Base-by-base conservation (phyloP, 352 stramenopile species). In the Pythium brachiatum region DNA sequence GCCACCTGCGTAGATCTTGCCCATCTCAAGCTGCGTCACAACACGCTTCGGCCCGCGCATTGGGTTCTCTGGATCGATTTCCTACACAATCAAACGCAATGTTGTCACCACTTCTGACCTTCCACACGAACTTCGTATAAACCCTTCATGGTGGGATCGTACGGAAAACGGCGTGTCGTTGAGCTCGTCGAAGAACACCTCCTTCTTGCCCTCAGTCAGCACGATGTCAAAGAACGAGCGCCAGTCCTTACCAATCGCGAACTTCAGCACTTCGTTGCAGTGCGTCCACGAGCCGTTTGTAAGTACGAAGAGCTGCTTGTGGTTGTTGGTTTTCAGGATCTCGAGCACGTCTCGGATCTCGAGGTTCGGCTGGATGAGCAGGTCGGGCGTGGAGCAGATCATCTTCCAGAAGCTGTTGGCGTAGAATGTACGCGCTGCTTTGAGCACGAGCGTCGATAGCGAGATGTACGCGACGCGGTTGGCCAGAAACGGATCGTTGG, bases 211-310 rank as follows among this genome's bases (percentile, higher is more conserved):
- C 20, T 86, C 73, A 1, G 74, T 86, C 20, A 83, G 36, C 25
- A 86, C 70, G 20, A 86, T 58, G 29, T 81, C 72, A 36, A 86
- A 86, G 58, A 75, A 78, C 21, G 53, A 57, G 12, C 66, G 52
- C 76, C 76, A 86, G 66, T 83, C 76, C 8, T 68, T 73, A 7
- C 74, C 74, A 16, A 86, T 57, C 16, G 74, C 72, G 41, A 75
- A 76, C 39, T 79, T 71, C 67, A 86, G 74, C 16, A 86, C 76
- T 43, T 78, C 73, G 56, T 85, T 79, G 57, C 72, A 81, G 54
- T 86, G 76, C 39, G 73, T 76, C 72, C 70, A 81, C 48, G 74
- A 82, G 12, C 76, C 66, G 50, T 83, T 82, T 11, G 76, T 86
- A 27, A 86, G 72, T 6, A 86, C 56, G 38, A 83, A 86, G 15